Evolutionary conservation across 257 asterid species (phyloP), one percentile per base, ranked within the genome.

Genomic region (Jacaranda mimosifolia): DNA sequence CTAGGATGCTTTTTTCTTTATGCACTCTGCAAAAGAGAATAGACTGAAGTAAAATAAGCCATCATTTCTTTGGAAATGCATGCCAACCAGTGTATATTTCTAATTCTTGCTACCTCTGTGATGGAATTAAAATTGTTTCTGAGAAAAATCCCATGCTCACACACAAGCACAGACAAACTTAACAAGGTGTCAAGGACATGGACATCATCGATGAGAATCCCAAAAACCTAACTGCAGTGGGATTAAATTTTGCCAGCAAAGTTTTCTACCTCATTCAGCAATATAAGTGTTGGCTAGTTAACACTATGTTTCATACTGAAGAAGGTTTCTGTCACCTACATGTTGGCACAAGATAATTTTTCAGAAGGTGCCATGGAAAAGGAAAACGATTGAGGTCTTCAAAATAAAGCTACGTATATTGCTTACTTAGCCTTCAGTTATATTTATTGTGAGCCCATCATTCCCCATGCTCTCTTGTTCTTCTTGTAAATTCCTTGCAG

Each of bases 381-480:
- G 6, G 9, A 12, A 35, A 62, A 26, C 1, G 32, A n/a, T n/a
- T n/a, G n/a, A 26, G 2, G 40, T 35, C 66, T 59, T 32, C 42
- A 26, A 59, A 59, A 59, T 59, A 59, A 49, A 63, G 69, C n/a
- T 10, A 21, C 4, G 62, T 19, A 5, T 35, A 35, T 46, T 51
- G 12, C 9, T 51, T 71, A 71, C 62, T 39, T 52, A 70, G 26
- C 63, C 42, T 49, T 26, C 45, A 8, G 70, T 68, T 48, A 76
- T 56, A 15, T 57, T 36, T 36, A 76, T 4, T 19, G 5, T 63
- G 67, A 74, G 77, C 68, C 57, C 46, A 15, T 74, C 79, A 56
- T 81, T 70, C 32, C 59, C 79, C 49, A 36, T 4, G 39, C 26
- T 15, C 63, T 39, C 40, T 43, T 71, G 75, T 43, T 83, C 79